Conservation (phyloP, 2,329 filamentous ascomycete genomes). For the Elsinoe ampelina region DNA sequence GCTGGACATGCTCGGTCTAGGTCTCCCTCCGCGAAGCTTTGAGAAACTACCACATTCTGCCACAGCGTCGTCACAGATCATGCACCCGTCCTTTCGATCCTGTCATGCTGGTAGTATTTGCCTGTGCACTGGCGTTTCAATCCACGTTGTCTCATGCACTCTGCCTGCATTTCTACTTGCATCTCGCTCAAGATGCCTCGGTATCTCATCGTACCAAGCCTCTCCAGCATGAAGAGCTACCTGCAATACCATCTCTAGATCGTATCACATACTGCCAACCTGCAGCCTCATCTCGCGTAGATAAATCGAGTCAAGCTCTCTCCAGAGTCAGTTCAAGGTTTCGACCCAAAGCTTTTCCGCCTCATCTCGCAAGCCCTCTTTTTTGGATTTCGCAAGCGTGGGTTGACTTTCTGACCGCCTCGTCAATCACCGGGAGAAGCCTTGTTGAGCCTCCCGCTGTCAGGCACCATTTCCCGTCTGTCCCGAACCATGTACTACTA, state of each 20-base stretch:
- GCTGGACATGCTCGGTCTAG: too few species aligned
- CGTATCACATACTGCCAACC: not conserved
- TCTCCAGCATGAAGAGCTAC: not conserved
- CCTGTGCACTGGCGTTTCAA: not conserved
- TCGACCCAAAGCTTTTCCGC: not conserved
- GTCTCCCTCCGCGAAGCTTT: too few species aligned
- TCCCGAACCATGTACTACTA: not conserved
- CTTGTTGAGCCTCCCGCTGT: conserved; percentile 8
- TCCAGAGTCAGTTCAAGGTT: not conserved
- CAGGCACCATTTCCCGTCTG: not conserved
- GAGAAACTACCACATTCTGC: not conserved
- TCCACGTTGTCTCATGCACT: not conserved
- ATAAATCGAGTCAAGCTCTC: not conserved
- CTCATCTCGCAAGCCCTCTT: not conserved
- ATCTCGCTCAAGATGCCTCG: not conserved
- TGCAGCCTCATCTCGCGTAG: not conserved
- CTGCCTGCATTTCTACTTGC: not conserved
- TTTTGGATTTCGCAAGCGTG: not conserved
- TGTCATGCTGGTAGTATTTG: not conserved
- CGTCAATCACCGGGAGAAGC: not conserved
- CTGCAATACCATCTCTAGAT: not conserved
- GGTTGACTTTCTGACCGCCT: not conserved
- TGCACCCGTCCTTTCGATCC: not conserved
- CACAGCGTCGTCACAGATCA: not conserved
- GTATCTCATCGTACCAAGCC: not conserved